phyloP scores from a whole-genome alignment of 2,329 filamentous ascomycete species.

The Raffaelea albimanens region DNA sequence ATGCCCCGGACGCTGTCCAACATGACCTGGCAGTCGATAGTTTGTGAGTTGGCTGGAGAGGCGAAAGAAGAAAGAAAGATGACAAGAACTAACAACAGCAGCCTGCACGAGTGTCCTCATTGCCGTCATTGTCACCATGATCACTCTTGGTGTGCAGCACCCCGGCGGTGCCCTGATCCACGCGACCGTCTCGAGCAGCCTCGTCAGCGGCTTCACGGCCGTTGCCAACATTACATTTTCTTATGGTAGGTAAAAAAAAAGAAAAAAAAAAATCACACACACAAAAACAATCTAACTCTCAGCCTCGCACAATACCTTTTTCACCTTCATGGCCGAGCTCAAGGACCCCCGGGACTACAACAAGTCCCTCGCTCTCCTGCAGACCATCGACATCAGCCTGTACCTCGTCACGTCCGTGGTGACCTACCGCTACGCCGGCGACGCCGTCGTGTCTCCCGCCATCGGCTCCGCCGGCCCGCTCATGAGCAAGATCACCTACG shows the following conservation, averaged over 20 bases:
- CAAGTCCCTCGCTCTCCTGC: constrained; percentile 42
- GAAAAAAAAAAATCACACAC: too few relatives aligned
- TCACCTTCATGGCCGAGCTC: constrained; percentile 60
- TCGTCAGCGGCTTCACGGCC: neutral
- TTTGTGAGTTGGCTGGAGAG: neutral
- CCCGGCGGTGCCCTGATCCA: neutral
- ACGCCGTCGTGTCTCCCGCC: constrained; percentile 53
- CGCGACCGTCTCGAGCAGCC: neutral
- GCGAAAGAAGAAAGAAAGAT: neutral
- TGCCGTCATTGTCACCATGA: neutral
- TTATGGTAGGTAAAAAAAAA: too few relatives aligned
- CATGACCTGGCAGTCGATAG: neutral
- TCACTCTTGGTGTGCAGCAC: neutral
- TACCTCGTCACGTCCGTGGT: constrained; percentile 42
- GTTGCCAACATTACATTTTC: neutral
- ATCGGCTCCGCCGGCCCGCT: constrained; percentile 46
- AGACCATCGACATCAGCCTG: constrained; percentile 37
- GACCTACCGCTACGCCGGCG: constrained; percentile 49
- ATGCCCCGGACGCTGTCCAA: neutral
- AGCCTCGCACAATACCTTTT: too few relatives aligned
- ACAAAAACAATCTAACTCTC: too few relatives aligned
- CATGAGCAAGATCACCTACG: constrained; percentile 53
- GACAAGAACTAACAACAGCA: neutral
- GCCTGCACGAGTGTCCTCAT: neutral
- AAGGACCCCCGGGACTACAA: constrained; percentile 46